These are phyloP conservation scores for Adiantum capillusveneris DNA, from an alignment of 75 land plant species.

Conservation along the genomic window DNA sequence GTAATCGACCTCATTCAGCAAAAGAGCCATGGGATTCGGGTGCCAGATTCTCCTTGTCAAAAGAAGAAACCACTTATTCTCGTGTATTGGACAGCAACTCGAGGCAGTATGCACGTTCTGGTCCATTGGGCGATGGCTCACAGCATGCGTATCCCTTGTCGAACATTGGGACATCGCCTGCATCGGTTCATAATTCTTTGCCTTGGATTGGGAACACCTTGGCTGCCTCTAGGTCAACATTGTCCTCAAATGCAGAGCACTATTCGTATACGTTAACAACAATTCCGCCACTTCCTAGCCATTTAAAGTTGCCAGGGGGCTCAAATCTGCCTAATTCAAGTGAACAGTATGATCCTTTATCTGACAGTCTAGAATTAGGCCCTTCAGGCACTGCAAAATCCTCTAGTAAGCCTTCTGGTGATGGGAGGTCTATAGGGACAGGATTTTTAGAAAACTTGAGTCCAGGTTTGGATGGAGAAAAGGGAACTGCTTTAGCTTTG, in stretches of 20 bases:
- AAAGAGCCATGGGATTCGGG: too few relatives aligned
- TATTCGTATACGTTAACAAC: conserved; percentile 2
- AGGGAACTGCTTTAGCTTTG: too few relatives aligned
- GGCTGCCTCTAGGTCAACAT: not conserved
- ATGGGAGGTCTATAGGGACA: not conserved
- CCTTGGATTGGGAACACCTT: not conserved
- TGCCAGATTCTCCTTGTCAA: too few relatives aligned
- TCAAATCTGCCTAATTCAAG: conserved; percentile 2
- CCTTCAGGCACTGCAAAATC: not conserved
- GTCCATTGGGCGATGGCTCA: not conserved
- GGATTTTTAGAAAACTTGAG: not conserved
- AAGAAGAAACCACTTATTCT: not conserved
- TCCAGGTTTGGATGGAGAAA: not conserved
- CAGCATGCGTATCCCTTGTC: not conserved
- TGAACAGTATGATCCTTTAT: conserved; percentile 64
- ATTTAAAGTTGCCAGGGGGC: not conserved
- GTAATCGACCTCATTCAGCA: too few relatives aligned
- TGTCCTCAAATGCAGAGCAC: not conserved
- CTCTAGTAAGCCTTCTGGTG: not conserved
- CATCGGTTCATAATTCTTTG: too few relatives aligned
- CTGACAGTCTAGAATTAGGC: conserved; percentile 55
- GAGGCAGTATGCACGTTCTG: not conserved
- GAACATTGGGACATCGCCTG: too few relatives aligned
- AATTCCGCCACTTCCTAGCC: conserved; percentile 1
- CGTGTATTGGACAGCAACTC: not conserved